Evolutionary conservation across 208 protist species (phyloP).

Genomic region (Acanthamoeba healyi): DNA sequence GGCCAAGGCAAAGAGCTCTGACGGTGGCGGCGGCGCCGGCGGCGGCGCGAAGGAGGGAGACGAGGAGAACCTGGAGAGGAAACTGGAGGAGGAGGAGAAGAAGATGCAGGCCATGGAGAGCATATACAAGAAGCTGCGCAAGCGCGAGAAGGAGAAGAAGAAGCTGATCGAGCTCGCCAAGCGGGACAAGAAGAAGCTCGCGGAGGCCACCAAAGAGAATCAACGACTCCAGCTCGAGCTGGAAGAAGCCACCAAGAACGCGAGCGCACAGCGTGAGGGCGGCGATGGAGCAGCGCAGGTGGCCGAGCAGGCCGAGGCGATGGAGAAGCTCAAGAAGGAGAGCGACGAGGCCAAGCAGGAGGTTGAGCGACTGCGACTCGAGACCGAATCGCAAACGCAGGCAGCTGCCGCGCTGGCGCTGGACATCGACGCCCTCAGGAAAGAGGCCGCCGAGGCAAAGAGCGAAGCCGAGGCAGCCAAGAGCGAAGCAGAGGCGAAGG

Average conservation of each 20-base stretch:
- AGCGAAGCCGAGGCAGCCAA: conserved; percentile 19
- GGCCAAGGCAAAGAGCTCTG: not conserved
- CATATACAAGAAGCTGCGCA: conserved; percentile 27
- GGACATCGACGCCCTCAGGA: not conserved
- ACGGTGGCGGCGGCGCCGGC: too few relatives aligned
- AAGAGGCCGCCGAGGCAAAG: not conserved
- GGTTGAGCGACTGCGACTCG: not conserved
- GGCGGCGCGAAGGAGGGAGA: not conserved
- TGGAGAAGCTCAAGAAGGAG: not conserved
- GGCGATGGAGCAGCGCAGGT: not conserved
- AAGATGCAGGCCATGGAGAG: conserved; percentile 38
- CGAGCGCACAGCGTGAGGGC: not conserved
- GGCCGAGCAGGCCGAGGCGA: not conserved
- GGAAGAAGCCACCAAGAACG: not conserved
- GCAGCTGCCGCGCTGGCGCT: not conserved
- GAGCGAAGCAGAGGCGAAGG: not conserved
- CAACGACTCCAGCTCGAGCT: not conserved
- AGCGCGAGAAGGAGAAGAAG: conserved; percentile 61
- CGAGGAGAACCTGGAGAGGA: not conserved
- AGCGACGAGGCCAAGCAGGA: not conserved
- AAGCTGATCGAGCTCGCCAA: conserved; percentile 17
- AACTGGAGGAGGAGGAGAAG: conserved; percentile 52
- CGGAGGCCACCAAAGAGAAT: not conserved
- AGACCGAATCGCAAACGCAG: not conserved
- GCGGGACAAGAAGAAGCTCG: conserved; percentile 31